Evolutionary conservation across 805 yeast species (phyloP), one percentile per base, ranked within the genome.

Genomic region (Kurtzmaniella cleridarum): DNA sequence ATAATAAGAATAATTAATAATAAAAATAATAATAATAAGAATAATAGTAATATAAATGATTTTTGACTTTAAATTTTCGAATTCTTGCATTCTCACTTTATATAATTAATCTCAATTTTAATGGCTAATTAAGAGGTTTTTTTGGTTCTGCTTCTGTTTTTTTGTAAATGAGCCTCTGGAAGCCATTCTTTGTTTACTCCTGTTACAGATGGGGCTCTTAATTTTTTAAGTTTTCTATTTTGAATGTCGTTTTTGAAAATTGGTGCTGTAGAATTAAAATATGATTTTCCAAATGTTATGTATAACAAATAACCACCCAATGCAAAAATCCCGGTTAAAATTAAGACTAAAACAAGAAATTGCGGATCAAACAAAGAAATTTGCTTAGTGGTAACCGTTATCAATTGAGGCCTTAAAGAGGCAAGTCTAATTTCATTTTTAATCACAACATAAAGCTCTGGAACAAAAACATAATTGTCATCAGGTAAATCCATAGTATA

Each of bases 351-450:
- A 27, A 84, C 57, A 42, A 87, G 54, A 53, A 88, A 74, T 60
- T 81, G 79, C 11, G 90, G 93, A 55, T 84, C 77, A 62, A 82
- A 79, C 39, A 81, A 46, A 0, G 95, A 81, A 49, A 89, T 66
- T 41, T 81, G 73, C 28, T 73, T 75, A 50, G 88, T 95, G 9
- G 60, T 60, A 41, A 89, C 75, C 16, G 66, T 57, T 33, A 84
- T 64, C 42, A 80, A 61, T 51, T 78, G 80, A 36, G 78, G 74
- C 51, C 75, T 69, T 20, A 83, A 72, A 37, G 78, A 78, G 30
- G 84, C 65, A 46, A 68, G 64, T 61, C 76, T 72, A 48, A 79
- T 55, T 36, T 73, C 60, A 7, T 75, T 73, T 27, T 74, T 64
- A 51, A 65, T 69, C 24, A 71, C 64, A 34, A 80, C 69, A 55